Percentiles rank a stretch among this genome's conserved stretches.
phyloP scores from a whole-genome alignment of 2,329 filamentous ascomycete genomes.

The Colletotrichum echinochloae region DNA sequence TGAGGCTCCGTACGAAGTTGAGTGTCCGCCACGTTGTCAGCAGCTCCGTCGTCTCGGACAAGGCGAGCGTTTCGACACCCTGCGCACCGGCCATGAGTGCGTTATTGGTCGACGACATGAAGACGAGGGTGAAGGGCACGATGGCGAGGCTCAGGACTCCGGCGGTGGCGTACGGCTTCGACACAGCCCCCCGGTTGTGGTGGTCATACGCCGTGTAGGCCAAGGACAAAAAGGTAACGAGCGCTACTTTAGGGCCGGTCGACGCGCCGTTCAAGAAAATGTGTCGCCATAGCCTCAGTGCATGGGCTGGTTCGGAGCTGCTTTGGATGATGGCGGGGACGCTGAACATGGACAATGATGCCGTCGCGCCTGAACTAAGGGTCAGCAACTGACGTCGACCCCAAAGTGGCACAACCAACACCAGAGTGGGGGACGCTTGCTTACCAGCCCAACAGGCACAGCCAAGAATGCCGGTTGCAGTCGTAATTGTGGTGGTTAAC shows the following conservation, averaged over 20 bases:
- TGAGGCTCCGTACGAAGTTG: conserved; percentile 34
- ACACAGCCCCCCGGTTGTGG: conserved; percentile 44
- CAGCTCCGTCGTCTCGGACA: conserved; percentile 31
- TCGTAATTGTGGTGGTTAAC: conserved; percentile 30
- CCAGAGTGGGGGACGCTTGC: background rate
- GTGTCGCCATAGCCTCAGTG: conserved; percentile 52
- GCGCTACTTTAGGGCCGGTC: conserved; percentile 53
- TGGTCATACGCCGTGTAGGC: conserved; percentile 53
- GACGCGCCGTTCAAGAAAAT: conserved; percentile 53
- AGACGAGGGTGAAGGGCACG: conserved; percentile 54
- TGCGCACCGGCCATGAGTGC: conserved; percentile 45
- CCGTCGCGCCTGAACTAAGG: conserved; percentile 49
- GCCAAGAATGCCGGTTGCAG: conserved; percentile 32
- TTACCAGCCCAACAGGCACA: conserved; percentile 39
- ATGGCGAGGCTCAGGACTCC: conserved; percentile 52
- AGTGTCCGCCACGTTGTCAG: conserved; percentile 38
- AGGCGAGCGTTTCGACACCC: conserved; percentile 26
- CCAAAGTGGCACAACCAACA: background rate
- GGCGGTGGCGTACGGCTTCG: conserved; percentile 51
- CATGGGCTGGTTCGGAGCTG: conserved; percentile 46
- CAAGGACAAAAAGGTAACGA: conserved; percentile 50
- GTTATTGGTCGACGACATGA: conserved; percentile 54
- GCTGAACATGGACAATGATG: conserved; percentile 51
- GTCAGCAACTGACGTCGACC: conserved; percentile 19
- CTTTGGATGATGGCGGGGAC: conserved; percentile 48